Conservation (phyloP, 2,329 filamentous ascomycete genomes). For the Cercospora brassicicola region DNA sequence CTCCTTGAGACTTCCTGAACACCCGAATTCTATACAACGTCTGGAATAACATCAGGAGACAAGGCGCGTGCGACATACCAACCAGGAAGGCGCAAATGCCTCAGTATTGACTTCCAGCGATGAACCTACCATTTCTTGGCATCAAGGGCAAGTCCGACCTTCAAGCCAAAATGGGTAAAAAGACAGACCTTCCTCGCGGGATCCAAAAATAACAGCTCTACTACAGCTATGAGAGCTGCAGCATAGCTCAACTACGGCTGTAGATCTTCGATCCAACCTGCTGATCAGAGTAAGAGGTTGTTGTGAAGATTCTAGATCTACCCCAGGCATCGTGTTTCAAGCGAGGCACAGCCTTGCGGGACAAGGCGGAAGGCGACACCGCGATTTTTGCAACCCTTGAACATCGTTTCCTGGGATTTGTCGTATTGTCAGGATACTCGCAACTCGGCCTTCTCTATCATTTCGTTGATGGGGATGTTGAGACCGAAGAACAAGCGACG, state of each 20-base stretch:
- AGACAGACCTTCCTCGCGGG: not conserved
- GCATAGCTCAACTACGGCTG: not conserved
- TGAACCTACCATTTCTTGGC: not conserved
- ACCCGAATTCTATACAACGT: not conserved
- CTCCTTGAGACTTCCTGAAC: not conserved
- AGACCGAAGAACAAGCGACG: not conserved
- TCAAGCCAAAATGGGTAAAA: not conserved
- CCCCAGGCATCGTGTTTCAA: not conserved
- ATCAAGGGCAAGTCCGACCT: not conserved
- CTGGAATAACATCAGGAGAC: not conserved
- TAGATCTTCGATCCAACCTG: not conserved
- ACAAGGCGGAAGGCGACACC: not conserved
- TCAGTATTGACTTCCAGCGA: not conserved
- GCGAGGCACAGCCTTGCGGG: not conserved
- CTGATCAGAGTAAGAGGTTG: not conserved
- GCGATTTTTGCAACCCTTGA: not conserved
- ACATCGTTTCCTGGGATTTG: not conserved
- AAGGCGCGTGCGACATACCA: not conserved
- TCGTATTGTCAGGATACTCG: not conserved
- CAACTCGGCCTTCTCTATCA: not conserved
- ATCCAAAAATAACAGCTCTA: not conserved
- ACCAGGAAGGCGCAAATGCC: not conserved
- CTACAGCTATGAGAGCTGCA: not conserved
- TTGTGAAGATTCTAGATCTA: not conserved
- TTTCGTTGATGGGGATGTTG: not conserved